A percentile compares a stretch with the other conserved stretches of the same genome.
phyloP scores from a whole-genome alignment of 208 protist species.

The Wallacemonas sp. region DNA sequence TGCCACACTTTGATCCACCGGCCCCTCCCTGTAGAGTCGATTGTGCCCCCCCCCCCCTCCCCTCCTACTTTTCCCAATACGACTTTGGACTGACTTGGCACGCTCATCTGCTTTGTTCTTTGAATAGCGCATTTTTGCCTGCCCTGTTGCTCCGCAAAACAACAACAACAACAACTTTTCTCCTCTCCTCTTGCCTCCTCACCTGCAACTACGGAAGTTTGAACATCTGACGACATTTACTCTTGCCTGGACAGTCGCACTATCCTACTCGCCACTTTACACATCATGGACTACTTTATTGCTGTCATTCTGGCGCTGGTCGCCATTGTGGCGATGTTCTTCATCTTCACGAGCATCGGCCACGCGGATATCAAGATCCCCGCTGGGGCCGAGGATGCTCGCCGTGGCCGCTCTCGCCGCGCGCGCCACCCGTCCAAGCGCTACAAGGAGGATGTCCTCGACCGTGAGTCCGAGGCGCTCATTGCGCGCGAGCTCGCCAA shows the following conservation, averaged over 20 bases:
- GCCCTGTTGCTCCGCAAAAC: too few species aligned
- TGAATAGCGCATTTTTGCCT: neutral
- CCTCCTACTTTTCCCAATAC: too few species aligned
- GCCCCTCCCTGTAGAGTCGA: too few species aligned
- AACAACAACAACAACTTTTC: too few species aligned
- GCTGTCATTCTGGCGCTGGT: conserved; percentile 58
- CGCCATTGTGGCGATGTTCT: conserved; percentile 65
- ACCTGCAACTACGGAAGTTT: too few species aligned
- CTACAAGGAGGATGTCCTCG: conserved; percentile 52
- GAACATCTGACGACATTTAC: too few species aligned
- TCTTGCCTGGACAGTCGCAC: too few species aligned
- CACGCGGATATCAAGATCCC: conserved; percentile 31
- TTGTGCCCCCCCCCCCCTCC: too few species aligned
- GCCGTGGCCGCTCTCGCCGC: conserved; percentile 44
- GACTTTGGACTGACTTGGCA: too few species aligned
- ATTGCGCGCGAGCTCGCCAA: conserved; percentile 64
- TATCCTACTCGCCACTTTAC: neutral
- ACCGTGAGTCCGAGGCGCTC: conserved; percentile 65
- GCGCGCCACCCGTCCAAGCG: conserved; percentile 24
- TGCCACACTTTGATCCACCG: too few species aligned
- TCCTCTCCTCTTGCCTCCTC: conserved; percentile 7
- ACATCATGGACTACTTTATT: conserved; percentile 74
- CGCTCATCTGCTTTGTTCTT: conserved; percentile 18
- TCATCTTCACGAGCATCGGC: conserved; percentile 69
- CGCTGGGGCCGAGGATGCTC: neutral